A percentile compares a stretch with the other conserved stretches of the same genome.
Conservation (phyloP, 208 protist genomes). For the Phytomonas francai region DNA sequence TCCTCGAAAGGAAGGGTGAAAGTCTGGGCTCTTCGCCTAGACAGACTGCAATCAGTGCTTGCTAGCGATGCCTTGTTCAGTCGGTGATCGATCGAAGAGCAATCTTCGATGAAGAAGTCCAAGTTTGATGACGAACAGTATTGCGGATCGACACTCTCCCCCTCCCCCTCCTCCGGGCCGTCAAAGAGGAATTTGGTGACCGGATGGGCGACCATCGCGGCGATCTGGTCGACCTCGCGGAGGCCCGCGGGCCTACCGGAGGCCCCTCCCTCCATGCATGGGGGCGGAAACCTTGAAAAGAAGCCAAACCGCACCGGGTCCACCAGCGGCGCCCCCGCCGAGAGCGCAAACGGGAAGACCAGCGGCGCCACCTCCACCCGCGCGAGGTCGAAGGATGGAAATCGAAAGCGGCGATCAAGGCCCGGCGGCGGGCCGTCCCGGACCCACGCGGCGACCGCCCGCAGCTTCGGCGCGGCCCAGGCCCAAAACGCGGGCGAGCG, state of each 20-base stretch:
- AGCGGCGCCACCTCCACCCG: conserved; percentile 53
- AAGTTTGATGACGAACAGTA: background rate
- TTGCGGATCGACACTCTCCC: no score
- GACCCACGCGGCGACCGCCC: conserved; percentile 57
- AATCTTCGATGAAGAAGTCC: background rate
- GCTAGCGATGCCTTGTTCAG: no score
- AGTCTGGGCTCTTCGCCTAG: background rate
- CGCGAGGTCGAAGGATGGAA: conserved; percentile 61
- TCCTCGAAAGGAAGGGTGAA: background rate
- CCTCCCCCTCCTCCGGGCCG: background rate
- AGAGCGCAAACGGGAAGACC: conserved; percentile 71
- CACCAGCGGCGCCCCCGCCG: conserved; percentile 22
- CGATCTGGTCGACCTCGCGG: background rate
- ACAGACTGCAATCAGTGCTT: background rate
- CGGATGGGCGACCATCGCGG: background rate
- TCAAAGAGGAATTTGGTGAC: conserved; percentile 10
- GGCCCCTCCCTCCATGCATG: conserved; percentile 15
- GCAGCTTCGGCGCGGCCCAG: conserved; percentile 75
- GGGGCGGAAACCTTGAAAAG: conserved; percentile 34
- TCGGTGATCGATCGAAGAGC: no score
- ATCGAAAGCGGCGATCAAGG: conserved; percentile 55
- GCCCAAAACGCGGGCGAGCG: conserved; percentile 62
- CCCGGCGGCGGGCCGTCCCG: conserved; percentile 39
- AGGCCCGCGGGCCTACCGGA: background rate
- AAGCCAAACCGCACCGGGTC: conserved; percentile 51